Base-by-base conservation (phyloP, 495 filamentous ascomycete species). In the Choiromyces venosus region DNA sequence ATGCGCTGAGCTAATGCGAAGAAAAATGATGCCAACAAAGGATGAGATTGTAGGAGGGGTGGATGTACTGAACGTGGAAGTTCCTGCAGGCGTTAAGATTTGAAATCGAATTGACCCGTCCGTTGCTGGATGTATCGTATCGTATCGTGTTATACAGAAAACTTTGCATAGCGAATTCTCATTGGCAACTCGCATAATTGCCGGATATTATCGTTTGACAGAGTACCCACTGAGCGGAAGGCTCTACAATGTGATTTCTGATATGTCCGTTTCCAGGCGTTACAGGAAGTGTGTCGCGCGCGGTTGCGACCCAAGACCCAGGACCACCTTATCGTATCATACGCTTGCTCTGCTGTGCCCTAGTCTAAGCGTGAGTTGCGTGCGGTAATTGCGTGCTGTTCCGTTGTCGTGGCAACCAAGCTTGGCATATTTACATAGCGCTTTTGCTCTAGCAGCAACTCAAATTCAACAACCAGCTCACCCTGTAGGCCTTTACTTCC, bases 1-100 rank as follows among this genome's bases (percentile, higher is more conserved):
- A 85, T 86, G 86, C 66, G 91, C 91, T 25, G 94, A 96, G 85
- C 84, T 97, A 84, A 96, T 99, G 93, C 84, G 89, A 78, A 85
- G 90, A 73, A 87, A 87, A 38, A 89, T 87, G 80, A 97, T 98
- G 93, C 90, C 92, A 1, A 86, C 83, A 35, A 96, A 96, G 88
- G 86, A 84, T 74, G 87, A 97, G 81, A 85, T 99, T 67, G 72
- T 89, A 81, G 85, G 82, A 37, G 94, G 93, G 0, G 81, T 92
- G 65, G 91, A 97, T 85, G 86, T 97, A 39, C 81, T 96, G 81
- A 83, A 84, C 74, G 80, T 92, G 42, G 82, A 81, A 46, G 80
- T 91, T 29, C 86, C 88, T 18, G 82, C 85, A 5, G 66, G 70
- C 0, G 77, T 76, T 37, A 56, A 33, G 25, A 72, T 76, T 64